phyloP scores from a whole-genome alignment of 805 yeast species.

The Lipomyces yamanashiensis region DNA sequence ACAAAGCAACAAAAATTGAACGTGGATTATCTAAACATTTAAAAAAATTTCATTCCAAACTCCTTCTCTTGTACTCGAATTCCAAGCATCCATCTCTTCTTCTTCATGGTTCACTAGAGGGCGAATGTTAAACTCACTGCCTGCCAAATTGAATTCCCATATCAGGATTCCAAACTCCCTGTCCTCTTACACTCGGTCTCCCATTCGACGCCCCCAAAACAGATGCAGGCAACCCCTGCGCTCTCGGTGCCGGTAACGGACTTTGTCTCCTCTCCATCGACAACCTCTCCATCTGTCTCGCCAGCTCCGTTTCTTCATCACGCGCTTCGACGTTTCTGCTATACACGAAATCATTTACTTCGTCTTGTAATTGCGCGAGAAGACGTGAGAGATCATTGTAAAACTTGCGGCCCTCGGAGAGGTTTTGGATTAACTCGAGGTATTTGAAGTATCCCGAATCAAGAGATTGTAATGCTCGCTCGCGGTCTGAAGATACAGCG shows the following conservation, averaged over 20 bases:
- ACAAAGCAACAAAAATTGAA: too few species aligned
- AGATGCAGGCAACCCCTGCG: constrained; percentile 32
- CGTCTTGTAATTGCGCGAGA: constrained; percentile 52
- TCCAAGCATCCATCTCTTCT: too few species aligned
- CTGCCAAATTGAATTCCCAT: constrained; percentile 35
- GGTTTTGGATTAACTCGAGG: constrained; percentile 60
- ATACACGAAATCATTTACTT: constrained; percentile 58
- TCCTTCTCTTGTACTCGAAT: too few species aligned
- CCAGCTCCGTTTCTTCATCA: constrained; percentile 49
- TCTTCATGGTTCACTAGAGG: too few species aligned
- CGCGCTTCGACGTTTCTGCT: constrained; percentile 59
- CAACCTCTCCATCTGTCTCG: constrained; percentile 7
- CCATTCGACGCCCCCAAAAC: constrained; percentile 18
- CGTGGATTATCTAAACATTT: too few species aligned
- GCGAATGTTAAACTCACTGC: too few species aligned
- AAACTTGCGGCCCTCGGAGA: constrained; percentile 71
- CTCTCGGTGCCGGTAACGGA: constrained; percentile 35
- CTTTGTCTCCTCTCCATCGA: not conserved
- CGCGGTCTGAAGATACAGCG: constrained; percentile 49
- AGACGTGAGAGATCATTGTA: constrained; percentile 64
- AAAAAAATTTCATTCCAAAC: too few species aligned
- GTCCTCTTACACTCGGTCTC: not conserved
- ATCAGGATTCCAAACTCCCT: constrained; percentile 30
- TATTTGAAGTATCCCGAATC: constrained; percentile 58
- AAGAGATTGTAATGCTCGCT: constrained; percentile 56